Evolutionary conservation across 768 basidiomycete genomes (phyloP).

Genomic region (Boletus fagicola): DNA sequence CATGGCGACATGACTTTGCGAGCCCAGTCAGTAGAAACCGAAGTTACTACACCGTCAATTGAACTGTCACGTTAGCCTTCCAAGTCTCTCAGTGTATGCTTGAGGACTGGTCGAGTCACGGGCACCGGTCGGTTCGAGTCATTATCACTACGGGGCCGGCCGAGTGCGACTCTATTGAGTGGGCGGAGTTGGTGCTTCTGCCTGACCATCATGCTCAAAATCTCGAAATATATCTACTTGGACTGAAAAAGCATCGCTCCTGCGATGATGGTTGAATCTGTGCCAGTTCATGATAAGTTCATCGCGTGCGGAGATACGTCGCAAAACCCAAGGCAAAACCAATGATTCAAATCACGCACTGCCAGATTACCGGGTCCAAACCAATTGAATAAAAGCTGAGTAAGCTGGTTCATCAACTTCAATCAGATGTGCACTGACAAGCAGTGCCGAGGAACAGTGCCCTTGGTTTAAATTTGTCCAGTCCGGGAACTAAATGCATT

Average conservation of each 20-base stretch:
- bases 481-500: conserved; percentile 3
- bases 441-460: conserved; percentile 21
- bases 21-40: not conserved
- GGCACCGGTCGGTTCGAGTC: not conserved
- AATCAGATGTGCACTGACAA: conserved; percentile 19
- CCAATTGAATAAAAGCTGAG: not conserved
- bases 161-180: not conserved
- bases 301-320: conserved; percentile 4
- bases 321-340: not conserved
- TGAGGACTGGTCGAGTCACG: not conserved
- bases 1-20: not conserved
- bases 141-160: not conserved
- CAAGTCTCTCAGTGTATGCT: not conserved
- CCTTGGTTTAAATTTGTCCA: not conserved
- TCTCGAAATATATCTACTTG: not conserved
- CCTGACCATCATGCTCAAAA: not conserved
- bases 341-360: not conserved
- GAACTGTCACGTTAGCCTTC: not conserved
- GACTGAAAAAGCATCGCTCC: not conserved
- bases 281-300: not conserved
- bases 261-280: not conserved
- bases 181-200: not conserved
- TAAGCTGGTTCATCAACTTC: not conserved
- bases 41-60: not conserved
- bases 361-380: not conserved